Evolutionary conservation across 1,284 basidiomycete genomes (phyloP).

Genomic region (Trichosporon sp.): DNA sequence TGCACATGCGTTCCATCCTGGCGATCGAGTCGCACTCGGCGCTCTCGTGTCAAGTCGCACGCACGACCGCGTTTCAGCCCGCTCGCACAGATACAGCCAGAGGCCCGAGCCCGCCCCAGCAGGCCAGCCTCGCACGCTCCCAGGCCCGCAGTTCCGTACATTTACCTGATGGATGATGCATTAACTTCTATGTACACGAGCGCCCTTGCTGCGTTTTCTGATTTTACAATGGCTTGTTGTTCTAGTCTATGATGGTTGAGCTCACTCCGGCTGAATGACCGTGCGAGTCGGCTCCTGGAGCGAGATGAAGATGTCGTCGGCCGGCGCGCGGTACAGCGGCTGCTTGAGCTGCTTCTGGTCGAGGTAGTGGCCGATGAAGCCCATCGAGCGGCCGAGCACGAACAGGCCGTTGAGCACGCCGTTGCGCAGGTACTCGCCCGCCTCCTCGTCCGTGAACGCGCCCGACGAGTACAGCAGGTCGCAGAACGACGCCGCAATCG

Average conservation of each 20-base stretch:
- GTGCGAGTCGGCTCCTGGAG: conserved; percentile 5
- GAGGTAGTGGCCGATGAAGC: conserved; percentile 63
- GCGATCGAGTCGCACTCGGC: too few species aligned
- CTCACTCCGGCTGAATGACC: conserved; percentile 6
- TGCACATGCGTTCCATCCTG: too few species aligned
- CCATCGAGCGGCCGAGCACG: conserved; percentile 93
- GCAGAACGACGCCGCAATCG: conserved; percentile 96
- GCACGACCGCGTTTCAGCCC: background rate
- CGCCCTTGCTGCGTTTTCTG: background rate
- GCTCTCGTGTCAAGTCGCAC: too few species aligned
- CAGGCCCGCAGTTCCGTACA: background rate
- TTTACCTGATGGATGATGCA: background rate
- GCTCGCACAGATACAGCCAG: too few species aligned
- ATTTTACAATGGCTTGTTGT: background rate
- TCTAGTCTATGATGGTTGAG: background rate
- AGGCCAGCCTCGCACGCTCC: too few species aligned
- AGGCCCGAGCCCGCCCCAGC: too few species aligned
- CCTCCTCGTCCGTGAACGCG: conserved; percentile 93
- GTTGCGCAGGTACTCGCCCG: conserved; percentile 90
- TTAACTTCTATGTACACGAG: background rate
- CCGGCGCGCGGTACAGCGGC: conserved; percentile 67
- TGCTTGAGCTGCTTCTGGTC: conserved; percentile 91
- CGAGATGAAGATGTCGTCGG: conserved; percentile 22
- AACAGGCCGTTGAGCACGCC: conserved; percentile 83
- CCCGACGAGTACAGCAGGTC: conserved; percentile 89